phyloP scores from a whole-genome alignment of 305 asterid species.

The Ajuga reptans region DNA sequence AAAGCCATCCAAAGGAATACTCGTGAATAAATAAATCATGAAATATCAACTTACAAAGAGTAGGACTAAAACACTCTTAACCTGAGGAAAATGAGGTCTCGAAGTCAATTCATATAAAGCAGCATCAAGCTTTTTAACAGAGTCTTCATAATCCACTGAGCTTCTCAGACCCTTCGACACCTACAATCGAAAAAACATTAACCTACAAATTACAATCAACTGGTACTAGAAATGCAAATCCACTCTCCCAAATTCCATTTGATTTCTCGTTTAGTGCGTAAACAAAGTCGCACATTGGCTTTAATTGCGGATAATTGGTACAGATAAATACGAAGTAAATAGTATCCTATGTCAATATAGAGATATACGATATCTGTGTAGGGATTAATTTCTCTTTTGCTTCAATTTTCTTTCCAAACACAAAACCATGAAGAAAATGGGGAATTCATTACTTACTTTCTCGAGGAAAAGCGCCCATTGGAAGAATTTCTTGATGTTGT shows the following conservation, averaged over 20 bases:
- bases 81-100: slow-evolving; percentile 53
- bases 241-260: background rate
- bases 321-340: no score
- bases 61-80: background rate
- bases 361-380: no score
- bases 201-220: background rate
- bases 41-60: background rate
- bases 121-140: slow-evolving; percentile 45
- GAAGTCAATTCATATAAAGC: slow-evolving; percentile 46
- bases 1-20: background rate
- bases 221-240: background rate
- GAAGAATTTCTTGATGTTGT: slow-evolving; percentile 44
- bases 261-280: background rate
- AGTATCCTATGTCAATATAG: no score
- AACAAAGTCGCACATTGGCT: background rate
- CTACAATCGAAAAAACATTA: slow-evolving; percentile 26
- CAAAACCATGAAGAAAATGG: background rate
- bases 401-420: background rate
- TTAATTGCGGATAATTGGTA: no score
- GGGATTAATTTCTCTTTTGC: background rate
- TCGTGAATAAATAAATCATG: background rate
- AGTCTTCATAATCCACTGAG: slow-evolving; percentile 42
- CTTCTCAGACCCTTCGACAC: slow-evolving; percentile 41
- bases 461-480: slow-evolving; percentile 65
- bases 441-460: slow-evolving; percentile 30